phyloP scores from a whole-genome alignment of 257 asterid species.

The Handroanthus guayacan region DNA sequence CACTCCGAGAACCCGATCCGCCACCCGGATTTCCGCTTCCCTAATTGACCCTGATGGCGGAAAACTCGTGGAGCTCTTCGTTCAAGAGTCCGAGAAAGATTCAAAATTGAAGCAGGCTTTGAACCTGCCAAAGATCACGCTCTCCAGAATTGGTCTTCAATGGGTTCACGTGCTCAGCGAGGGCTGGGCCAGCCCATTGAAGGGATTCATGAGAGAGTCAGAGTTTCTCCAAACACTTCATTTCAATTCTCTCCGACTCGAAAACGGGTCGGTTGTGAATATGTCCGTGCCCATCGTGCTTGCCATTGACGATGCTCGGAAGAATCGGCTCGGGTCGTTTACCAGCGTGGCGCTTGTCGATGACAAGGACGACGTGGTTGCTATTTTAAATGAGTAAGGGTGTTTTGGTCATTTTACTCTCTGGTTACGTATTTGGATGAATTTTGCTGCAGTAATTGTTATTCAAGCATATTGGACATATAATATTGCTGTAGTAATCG shows the following conservation, averaged over 20 bases:
- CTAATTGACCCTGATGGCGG: slow-evolving; percentile 95
- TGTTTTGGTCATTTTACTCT: background rate
- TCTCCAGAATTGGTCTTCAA: slow-evolving; percentile 76
- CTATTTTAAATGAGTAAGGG: slow-evolving; percentile 75
- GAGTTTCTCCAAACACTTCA: slow-evolving; percentile 99
- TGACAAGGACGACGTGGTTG: slow-evolving; percentile 52
- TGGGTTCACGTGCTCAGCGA: slow-evolving; percentile 98
- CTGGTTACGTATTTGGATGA: background rate
- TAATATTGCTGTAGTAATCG: too few species aligned
- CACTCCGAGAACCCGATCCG: slow-evolving; percentile 39
- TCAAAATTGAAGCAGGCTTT: slow-evolving; percentile 51
- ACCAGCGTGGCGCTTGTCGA: slow-evolving; percentile 80
- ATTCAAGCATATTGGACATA: too few species aligned
- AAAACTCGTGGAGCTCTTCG: slow-evolving; percentile 72
- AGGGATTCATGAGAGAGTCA: slow-evolving; percentile 90
- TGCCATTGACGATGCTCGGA: slow-evolving; percentile 78
- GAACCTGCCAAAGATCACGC: slow-evolving; percentile 65
- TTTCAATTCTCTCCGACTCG: slow-evolving; percentile 81
- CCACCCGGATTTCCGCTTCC: slow-evolving; percentile 54
- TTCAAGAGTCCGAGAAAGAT: slow-evolving; percentile 56
- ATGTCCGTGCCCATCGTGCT: slow-evolving; percentile 98
- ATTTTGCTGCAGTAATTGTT: too few species aligned
- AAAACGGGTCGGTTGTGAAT: slow-evolving; percentile 76
- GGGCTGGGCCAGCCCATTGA: slow-evolving; percentile 99
- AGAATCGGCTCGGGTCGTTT: slow-evolving; percentile 60